A percentile compares a stretch with the other conserved stretches of the same genome.
These are phyloP conservation scores for Rossbeevera mucosa DNA, from an alignment of 768 basidiomycete species.

Conservation along the genomic window DNA sequence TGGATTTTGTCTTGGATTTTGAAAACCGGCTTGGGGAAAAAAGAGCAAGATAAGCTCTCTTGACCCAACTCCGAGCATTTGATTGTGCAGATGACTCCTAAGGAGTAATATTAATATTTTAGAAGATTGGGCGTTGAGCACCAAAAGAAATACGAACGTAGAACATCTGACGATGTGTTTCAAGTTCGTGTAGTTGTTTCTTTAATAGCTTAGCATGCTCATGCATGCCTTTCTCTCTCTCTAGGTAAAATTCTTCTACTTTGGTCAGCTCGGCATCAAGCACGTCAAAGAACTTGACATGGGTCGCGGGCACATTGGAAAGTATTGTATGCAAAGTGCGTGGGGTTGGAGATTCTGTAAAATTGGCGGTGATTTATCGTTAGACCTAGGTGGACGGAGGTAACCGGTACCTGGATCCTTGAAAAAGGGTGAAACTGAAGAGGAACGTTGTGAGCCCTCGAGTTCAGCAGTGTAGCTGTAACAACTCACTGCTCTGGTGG, in stretches of 20 bases:
- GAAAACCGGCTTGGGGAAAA: conserved; percentile 3
- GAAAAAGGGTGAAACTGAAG: conserved; percentile 1
- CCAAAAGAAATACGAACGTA: conserved; percentile 40
- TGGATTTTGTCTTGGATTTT: not conserved
- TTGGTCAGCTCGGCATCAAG: conserved; percentile 81
- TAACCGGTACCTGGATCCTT: conserved; percentile 11
- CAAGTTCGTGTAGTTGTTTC: conserved; percentile 70
- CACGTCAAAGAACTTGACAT: conserved; percentile 69
- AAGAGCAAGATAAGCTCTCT: conserved; percentile 7
- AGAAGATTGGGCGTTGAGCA: not conserved
- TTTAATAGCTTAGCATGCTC: conserved; percentile 45
- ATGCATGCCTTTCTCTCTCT: conserved; percentile 61
- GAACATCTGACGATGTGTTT: conserved; percentile 58
- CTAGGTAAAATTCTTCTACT: conserved; percentile 77
- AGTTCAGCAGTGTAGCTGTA: not conserved
- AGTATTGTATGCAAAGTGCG: conserved; percentile 47
- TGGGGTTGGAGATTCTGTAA: conserved; percentile 13
- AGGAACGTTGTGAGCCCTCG: not conserved
- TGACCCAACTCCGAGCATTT: conserved; percentile 10
- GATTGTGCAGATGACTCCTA: conserved; percentile 16
- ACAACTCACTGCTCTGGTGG: conserved; percentile 11
- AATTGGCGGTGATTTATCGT: not conserved
- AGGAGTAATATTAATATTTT: not conserved
- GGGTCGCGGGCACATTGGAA: conserved; percentile 51
- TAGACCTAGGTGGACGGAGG: not conserved